These are phyloP conservation scores for Elymus sibiricus DNA, from an alignment of 176 grass and related monocot genomes.

Conservation along the genomic window DNA sequence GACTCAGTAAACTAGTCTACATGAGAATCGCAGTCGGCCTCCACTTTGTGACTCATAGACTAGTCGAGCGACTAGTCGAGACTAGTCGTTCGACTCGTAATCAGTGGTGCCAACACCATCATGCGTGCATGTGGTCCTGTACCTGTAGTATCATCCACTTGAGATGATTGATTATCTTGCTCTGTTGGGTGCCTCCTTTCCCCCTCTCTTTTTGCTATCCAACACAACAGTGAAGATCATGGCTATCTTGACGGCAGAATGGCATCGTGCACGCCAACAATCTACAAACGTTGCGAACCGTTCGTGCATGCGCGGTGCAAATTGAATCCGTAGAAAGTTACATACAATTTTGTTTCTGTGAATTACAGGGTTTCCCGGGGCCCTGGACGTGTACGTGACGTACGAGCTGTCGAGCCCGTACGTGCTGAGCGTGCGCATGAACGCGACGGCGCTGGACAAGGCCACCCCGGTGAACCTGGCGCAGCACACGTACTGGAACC, in stretches of 20 bases:
- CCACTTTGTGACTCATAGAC: too few species aligned
- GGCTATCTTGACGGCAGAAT: neutral
- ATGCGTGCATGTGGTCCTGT: neutral
- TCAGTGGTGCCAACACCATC: neutral
- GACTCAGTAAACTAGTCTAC: too few species aligned
- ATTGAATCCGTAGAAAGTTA: neutral
- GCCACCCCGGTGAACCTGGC: slow-evolving; percentile 85
- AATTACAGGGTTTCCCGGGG: slow-evolving; percentile 77
- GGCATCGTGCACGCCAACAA: neutral
- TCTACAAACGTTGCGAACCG: neutral
- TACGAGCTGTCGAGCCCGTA: slow-evolving; percentile 62
- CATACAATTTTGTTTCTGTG: neutral
- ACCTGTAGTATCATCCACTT: neutral
- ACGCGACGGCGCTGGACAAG: slow-evolving; percentile 56
- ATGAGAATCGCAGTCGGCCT: too few species aligned
- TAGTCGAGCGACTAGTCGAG: too few species aligned
- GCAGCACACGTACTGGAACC: slow-evolving; percentile 93
- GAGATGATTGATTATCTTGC: neutral
- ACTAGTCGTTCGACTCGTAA: too few species aligned
- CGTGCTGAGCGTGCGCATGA: slow-evolving; percentile 67
- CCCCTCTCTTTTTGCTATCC: neutral
- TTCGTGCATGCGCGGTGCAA: neutral
- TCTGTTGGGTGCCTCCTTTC: neutral
- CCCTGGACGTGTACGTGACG: slow-evolving; percentile 82
- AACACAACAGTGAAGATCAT: neutral